Conservation (phyloP, 2,329 filamentous ascomycete genomes). For the Arthrobotrys musiformis region DNA sequence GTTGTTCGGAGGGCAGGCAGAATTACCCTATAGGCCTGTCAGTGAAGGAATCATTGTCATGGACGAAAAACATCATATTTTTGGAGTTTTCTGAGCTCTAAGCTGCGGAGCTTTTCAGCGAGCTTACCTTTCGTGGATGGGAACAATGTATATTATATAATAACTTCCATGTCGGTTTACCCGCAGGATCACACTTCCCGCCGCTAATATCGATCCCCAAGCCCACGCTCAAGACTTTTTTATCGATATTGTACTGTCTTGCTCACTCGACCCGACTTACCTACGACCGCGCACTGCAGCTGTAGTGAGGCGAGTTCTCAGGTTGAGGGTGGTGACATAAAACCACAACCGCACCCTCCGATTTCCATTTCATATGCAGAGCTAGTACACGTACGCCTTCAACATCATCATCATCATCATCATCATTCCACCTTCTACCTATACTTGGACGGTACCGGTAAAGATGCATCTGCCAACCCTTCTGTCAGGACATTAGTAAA, state of each 20-base stretch:
- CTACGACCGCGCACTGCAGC: too few species aligned
- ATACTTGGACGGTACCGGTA: slow-evolving; percentile 36
- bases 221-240: neutral
- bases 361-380: neutral
- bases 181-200: slow-evolving; percentile 35
- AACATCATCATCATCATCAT: neutral
- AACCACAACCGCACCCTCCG: neutral
- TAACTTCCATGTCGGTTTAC: slow-evolving; percentile 5
- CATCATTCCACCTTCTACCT: slow-evolving; percentile 10
- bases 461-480: slow-evolving; percentile 16
- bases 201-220: slow-evolving; percentile 8
- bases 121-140: slow-evolving; percentile 19
- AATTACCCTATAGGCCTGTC: slow-evolving; percentile 40
- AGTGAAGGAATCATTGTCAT: slow-evolving; percentile 51
- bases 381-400: neutral
- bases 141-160: slow-evolving; percentile 46
- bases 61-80: slow-evolving; percentile 24
- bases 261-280: neutral
- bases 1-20: slow-evolving; percentile 51
- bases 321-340: neutral
- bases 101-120: slow-evolving; percentile 18
- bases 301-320: neutral
- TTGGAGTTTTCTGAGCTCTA: neutral
- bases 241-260: neutral
- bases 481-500: slow-evolving; percentile 2